These are phyloP conservation scores for Paecilomyces dactylethromorphus DNA, from an alignment of 2,329 filamentous ascomycete species.

Conservation along the genomic window DNA sequence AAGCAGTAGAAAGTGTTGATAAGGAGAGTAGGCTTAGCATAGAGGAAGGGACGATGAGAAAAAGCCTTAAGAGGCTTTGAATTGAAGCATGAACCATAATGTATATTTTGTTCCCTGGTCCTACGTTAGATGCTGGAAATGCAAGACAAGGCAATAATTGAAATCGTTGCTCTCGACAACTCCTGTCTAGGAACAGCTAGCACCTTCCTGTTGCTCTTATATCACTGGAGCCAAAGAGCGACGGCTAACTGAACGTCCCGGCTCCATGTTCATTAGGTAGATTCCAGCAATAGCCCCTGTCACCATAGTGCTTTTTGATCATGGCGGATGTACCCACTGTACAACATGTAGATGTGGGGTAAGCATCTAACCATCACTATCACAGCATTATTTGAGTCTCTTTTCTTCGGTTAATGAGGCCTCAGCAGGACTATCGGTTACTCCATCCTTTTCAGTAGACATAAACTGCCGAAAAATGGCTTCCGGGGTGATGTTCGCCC, in stretches of 20 bases:
- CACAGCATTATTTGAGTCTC: background rate
- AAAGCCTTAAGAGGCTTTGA: background rate
- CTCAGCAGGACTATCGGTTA: no score
- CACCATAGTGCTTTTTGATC: no score
- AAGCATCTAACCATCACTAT: no score
- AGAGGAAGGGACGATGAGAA: background rate
- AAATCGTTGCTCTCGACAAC: background rate
- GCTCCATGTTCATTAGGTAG: background rate
- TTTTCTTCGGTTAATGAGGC: background rate
- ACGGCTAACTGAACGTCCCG: background rate
- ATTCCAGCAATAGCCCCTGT: background rate
- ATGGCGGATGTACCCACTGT: no score
- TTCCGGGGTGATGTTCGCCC: background rate
- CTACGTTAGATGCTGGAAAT: background rate
- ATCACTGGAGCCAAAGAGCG: background rate
- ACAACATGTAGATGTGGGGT: no score
- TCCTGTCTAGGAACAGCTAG: background rate
- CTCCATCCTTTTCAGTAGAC: no score
- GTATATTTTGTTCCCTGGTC: background rate
- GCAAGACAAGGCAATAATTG: background rate
- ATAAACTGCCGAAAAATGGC: no score
- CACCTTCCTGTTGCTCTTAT: background rate
- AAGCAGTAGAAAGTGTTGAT: background rate
- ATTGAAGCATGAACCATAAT: background rate
- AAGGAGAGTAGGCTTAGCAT: background rate